phyloP scores from a whole-genome alignment of 441 rosid genomes.

The Euphorbia schlechtendalii region DNA sequence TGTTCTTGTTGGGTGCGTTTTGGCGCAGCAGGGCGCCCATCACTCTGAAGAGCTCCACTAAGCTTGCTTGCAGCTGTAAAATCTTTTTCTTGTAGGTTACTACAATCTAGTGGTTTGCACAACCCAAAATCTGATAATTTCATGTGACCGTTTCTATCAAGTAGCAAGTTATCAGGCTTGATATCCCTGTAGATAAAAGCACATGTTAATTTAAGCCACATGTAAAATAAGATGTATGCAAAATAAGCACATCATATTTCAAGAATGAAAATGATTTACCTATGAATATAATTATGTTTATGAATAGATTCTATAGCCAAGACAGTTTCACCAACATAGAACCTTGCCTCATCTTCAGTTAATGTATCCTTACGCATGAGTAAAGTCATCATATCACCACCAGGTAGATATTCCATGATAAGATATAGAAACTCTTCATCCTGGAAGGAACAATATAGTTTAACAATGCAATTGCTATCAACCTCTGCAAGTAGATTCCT shows the following conservation, averaged over 20 bases:
- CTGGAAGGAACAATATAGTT: no score
- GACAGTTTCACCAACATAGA: conserved; percentile 92
- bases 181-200: conserved; percentile 59
- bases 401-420: conserved; percentile 94
- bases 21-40: conserved; percentile 82
- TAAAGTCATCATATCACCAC: conserved; percentile 99
- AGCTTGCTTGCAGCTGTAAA: conserved; percentile 51
- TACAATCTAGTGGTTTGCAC: conserved; percentile 89
- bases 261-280: conserved; percentile 34
- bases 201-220: conserved; percentile 8
- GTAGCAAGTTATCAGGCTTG: conserved; percentile 91
- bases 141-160: conserved; percentile 90
- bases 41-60: conserved; percentile 89
- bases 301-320: conserved; percentile 93
- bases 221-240: conserved; percentile 6
- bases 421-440: conserved; percentile 88
- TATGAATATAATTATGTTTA: conserved; percentile 91
- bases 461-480: conserved; percentile 93
- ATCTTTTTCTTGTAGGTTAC: conserved; percentile 88
- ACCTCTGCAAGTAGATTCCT: conserved; percentile 97
- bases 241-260: not conserved
- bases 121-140: conserved; percentile 91
- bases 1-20: conserved; percentile 90
- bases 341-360: conserved; percentile 88
- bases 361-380: conserved; percentile 89